phyloP scores from a whole-genome alignment of 495 filamentous ascomycete species.

The Aspergillus leporis region DNA sequence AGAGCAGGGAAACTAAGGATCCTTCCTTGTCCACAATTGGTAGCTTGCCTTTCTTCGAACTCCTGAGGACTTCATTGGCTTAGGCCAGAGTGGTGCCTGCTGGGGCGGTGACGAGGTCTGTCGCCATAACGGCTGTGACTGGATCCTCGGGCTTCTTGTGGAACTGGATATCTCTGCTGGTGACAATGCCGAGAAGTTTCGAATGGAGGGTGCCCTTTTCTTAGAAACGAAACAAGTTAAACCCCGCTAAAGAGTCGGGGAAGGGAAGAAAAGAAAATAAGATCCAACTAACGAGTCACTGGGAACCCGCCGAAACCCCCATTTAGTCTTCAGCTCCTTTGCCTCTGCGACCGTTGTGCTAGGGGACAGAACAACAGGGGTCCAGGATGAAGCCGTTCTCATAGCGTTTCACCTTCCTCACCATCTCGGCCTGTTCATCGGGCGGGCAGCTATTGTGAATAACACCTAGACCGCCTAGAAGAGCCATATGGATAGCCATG shows the following conservation, averaged over 20 bases:
- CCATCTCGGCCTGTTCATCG: constrained; percentile 97
- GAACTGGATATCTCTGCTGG: constrained; percentile 97
- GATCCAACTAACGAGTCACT: constrained; percentile 80
- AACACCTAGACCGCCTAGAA: constrained; percentile 93
- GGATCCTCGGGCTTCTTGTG: constrained; percentile 66
- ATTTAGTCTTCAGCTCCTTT: constrained; percentile 90
- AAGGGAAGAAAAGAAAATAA: constrained; percentile 14
- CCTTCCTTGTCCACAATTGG: constrained; percentile 86
- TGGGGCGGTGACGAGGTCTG: constrained; percentile 87
- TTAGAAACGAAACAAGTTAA: constrained; percentile 40
- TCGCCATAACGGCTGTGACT: constrained; percentile 91
- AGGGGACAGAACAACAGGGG: constrained; percentile 84
- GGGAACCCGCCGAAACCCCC: constrained; percentile 98
- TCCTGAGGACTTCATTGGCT: constrained; percentile 88
- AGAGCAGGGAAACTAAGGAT: constrained; percentile 92
- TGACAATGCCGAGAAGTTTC: constrained; percentile 94
- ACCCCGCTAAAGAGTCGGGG: constrained; percentile 24
- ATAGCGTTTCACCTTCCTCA: constrained; percentile 97
- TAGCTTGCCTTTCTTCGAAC: constrained; percentile 98
- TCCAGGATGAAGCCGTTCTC: constrained; percentile 99
- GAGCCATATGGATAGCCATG: constrained; percentile 99
- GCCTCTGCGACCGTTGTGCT: constrained; percentile 88
- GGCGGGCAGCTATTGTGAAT: constrained; percentile 98
- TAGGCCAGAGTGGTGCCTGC: constrained; percentile 81
- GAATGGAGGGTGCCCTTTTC: constrained; percentile 91